Evolutionary conservation across 257 asterid species (phyloP).

Genomic region (Nicotiana undulata): DNA sequence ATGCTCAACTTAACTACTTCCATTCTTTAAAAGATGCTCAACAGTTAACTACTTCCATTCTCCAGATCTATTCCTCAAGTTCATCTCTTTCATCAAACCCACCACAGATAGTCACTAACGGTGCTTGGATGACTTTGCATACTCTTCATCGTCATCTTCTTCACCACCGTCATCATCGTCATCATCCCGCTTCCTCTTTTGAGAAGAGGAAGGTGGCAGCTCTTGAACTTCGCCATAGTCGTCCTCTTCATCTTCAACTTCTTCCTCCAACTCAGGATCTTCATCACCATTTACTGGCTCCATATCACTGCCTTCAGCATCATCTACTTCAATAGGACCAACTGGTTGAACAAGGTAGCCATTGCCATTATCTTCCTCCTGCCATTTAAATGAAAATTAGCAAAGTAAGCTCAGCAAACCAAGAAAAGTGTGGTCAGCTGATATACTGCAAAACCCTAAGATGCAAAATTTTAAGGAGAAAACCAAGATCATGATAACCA

Average conservation of each 20-base stretch:
- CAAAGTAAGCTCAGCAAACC: background rate
- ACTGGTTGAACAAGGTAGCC: conserved; percentile 77
- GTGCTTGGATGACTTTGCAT: conserved; percentile 39
- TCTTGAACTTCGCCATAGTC: conserved; percentile 77
- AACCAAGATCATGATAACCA: background rate
- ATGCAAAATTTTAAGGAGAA: background rate
- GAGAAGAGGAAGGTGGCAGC: conserved; percentile 53
- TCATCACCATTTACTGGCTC: conserved; percentile 38
- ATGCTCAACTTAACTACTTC: background rate
- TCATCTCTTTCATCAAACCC: background rate
- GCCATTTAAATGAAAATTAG: conserved; percentile 19
- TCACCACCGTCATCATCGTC: conserved; percentile 18
- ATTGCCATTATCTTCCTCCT: conserved; percentile 69
- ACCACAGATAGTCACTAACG: conserved; percentile 16
- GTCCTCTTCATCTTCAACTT: conserved; percentile 48
- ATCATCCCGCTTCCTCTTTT: conserved; percentile 49
- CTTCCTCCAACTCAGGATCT: conserved; percentile 47
- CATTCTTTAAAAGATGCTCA: conserved; percentile 14
- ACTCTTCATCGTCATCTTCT: conserved; percentile 22
- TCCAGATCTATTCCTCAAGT: conserved; percentile 7
- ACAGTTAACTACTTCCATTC: conserved; percentile 7
- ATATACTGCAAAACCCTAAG: background rate
- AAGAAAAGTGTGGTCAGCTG: background rate
- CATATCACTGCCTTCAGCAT: conserved; percentile 30
- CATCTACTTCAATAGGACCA: conserved; percentile 42